Evolutionary conservation across 2,329 filamentous ascomycete genomes (phyloP), one percentile per base, ranked within the genome.

Genomic region (Endoconidiophora polonica): DNA sequence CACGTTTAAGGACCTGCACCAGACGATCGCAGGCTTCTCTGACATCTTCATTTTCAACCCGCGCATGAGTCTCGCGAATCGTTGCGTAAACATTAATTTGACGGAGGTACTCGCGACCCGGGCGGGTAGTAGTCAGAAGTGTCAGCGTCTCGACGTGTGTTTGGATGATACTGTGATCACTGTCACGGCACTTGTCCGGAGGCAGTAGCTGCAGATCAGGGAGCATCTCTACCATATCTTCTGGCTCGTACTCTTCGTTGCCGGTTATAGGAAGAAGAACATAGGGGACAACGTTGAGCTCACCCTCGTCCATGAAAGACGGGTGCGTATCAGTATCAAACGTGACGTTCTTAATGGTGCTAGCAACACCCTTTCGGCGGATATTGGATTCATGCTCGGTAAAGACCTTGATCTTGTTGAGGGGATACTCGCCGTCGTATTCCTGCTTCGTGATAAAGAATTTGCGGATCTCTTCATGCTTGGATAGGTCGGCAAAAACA

Each of bases 401-500:
- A 63, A 96, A 96, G 53, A 96, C 90, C 54, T 83, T 83, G 54
- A 98, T 71, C 69, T 96, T 96, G 45, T 83, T 86, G 44, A 96
- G 71, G 2, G 91, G 91, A n/a, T 95, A 78, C 12, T 94, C 77
- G 1, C 69, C 71, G 61, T 94, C 87, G 63, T 93, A 90, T 1
- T 75, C 66, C 61, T 93, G 83, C 49, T 76, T 70, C 12, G 71
- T 74, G 4, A 86, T 72, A 56, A 94, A 84, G 66, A 91, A 86
- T 46, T 76, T 71, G 26, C 86, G 75, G 18, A 87, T 77, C 56
- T 84, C 75, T 36, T 77, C 70, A 58, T 88, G 81, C 65, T 87
- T 94, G 46, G 87, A 82, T 7, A 98, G 72, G 63, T 98, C 90
- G 39, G 91, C 90, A 62, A 98, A 93, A 50, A 95, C 72, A 61